phyloP scores from a whole-genome alignment of 2,329 filamentous ascomycete species.

The Ophiostoma australiae region DNA sequence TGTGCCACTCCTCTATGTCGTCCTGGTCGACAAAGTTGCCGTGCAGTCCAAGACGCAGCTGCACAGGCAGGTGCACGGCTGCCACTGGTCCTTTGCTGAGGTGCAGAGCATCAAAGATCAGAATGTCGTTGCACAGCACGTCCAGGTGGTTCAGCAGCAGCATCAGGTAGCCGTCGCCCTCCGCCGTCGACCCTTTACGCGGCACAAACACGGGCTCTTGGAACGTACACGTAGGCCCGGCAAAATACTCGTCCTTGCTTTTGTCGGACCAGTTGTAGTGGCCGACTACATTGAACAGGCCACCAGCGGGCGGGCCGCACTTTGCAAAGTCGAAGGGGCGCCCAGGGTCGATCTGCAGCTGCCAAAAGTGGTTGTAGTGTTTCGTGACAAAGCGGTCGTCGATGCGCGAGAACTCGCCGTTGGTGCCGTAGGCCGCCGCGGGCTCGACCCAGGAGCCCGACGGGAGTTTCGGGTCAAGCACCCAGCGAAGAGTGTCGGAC shows the following conservation, averaged over 20 bases:
- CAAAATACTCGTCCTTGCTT: constrained; percentile 42
- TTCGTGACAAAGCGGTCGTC: constrained; percentile 45
- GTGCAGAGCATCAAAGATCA: constrained; percentile 41
- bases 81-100: constrained; percentile 39
- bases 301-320: constrained; percentile 42
- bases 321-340: constrained; percentile 42
- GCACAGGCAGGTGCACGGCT: constrained; percentile 40
- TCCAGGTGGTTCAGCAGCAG: constrained; percentile 45
- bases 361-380: constrained; percentile 45
- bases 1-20: constrained; percentile 42
- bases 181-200: constrained; percentile 35
- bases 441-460: constrained; percentile 39
- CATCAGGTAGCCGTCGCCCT: constrained; percentile 49
- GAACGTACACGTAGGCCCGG: constrained; percentile 43
- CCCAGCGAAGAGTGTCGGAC: constrained; percentile 40
- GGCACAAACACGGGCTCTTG: constrained; percentile 54
- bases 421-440: constrained; percentile 37
- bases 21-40: constrained; percentile 42
- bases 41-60: constrained; percentile 40
- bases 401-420: constrained; percentile 48
- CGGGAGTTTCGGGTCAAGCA: constrained; percentile 37
- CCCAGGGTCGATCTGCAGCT: constrained; percentile 37
- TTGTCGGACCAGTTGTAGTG: constrained; percentile 41
- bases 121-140: constrained; percentile 41
- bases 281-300: constrained; percentile 45